Evolutionary conservation across 352 stramenopile genomes (phyloP), one percentile per base, ranked within the genome.

Genomic region (Globisporangium barbulae): DNA sequence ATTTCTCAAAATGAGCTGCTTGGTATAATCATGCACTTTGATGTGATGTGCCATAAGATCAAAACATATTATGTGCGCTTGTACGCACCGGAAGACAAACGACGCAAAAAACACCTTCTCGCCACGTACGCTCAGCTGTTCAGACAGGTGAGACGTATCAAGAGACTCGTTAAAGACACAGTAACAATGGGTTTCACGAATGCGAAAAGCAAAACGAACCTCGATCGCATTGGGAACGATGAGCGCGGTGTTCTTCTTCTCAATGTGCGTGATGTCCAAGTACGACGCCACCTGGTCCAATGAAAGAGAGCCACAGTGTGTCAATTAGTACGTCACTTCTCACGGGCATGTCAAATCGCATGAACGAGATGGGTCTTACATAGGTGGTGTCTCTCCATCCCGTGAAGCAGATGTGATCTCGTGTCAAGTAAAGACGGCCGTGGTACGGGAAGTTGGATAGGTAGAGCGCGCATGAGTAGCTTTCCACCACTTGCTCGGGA

Each of bases 171-270:
- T 56, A 25, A 15, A 41, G 8, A 31, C 3, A 31, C 47, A 60
- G 31, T 28, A 28, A 22, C 0, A 3, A 53, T 19, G 17, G n/a
- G 4, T 50, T 12, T 21, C 21, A 50, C 3, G 30, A 10, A 33
- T 17, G 9, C 1, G 9, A 22, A 17, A 30, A 15, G 1, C 5
- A 44, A 22, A 44, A 33, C 69, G 39, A 63, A 94, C 83, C 83
- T 95, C 87, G 37, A 94, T 90, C 15, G 83, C 87, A 45, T 95
- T 95, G 3, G 87, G 87, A 8, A 94, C 87, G 59, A 95, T 91
- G 28, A 95, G 63, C 8, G 87, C 85, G 2, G 85, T 90, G 49
- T 94, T 93, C 54, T 95, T 95, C 63, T 93, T 93, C 63, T 93
- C 87, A 63, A 95, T 81, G 28, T 59, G 48, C 25, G 68, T 69